phyloP scores from a whole-genome alignment of 768 basidiomycete species.

The Sistotremastrum suecicum region DNA sequence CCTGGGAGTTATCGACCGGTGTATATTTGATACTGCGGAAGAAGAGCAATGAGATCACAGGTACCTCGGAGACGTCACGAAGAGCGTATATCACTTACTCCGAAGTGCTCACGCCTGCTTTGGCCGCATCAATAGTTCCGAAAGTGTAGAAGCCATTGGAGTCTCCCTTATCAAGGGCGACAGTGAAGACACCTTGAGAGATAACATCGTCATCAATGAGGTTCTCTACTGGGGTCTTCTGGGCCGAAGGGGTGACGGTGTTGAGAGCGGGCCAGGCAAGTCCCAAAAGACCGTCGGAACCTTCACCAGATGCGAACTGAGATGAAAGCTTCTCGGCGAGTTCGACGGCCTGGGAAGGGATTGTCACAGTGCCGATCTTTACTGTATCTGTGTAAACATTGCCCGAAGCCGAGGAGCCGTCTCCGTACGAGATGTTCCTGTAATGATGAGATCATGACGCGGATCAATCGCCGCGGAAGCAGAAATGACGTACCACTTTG shows the following conservation, averaged over 20 bases:
- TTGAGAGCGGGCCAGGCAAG: conserved; percentile 25
- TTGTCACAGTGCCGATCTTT: conserved; percentile 9
- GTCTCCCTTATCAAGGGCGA: conserved; percentile 22
- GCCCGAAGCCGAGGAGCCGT: conserved; percentile 12
- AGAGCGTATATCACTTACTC: neutral
- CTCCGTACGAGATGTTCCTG: conserved; percentile 16
- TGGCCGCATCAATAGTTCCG: conserved; percentile 21
- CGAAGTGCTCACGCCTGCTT: conserved; percentile 1
- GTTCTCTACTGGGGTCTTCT: conserved; percentile 25
- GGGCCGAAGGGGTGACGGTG: conserved; percentile 20
- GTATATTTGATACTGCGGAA: conserved; percentile 1
- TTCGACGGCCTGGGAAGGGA: conserved; percentile 24
- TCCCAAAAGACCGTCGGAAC: conserved; percentile 24
- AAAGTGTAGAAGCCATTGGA: conserved; percentile 27
- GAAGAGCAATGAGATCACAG: neutral
- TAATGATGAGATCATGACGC: neutral
- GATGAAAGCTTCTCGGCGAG: conserved; percentile 20
- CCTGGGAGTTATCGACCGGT: conserved; percentile 16
- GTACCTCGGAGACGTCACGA: neutral
- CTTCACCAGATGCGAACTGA: conserved; percentile 19
- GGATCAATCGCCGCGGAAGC: neutral
- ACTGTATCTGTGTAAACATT: conserved; percentile 16
- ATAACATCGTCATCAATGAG: conserved; percentile 23
- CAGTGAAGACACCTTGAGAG: conserved; percentile 16
- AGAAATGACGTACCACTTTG: conserved; percentile 7